These are phyloP conservation scores for Penicillium rolfsii DNA, from an alignment of 2,329 filamentous ascomycete species.

Conservation along the genomic window DNA sequence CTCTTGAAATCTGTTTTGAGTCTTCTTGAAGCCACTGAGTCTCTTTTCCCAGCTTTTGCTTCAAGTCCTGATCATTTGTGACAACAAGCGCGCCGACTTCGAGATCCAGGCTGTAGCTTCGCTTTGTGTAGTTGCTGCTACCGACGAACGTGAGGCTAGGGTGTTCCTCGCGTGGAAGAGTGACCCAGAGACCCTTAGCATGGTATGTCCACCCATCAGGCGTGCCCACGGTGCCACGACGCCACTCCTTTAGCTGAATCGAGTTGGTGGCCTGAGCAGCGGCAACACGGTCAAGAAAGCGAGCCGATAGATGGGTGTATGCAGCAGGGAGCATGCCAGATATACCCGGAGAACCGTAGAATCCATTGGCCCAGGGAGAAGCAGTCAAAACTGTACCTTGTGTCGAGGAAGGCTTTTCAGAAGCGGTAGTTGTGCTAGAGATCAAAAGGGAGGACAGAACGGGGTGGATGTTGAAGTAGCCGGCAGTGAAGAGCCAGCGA, in stretches of 20 bases:
- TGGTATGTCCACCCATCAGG: constrained; percentile 95
- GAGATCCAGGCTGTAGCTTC: constrained; percentile 88
- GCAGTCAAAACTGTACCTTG: constrained; percentile 87
- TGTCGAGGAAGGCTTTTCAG: constrained; percentile 37
- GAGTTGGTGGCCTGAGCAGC: constrained; percentile 57
- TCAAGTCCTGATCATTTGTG: constrained; percentile 73
- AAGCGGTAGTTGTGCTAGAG: constrained; percentile 59
- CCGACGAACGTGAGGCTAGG: constrained; percentile 84
- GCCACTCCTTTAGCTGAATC: constrained; percentile 85
- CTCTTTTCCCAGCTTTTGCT: constrained; percentile 74
- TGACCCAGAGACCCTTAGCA: constrained; percentile 93
- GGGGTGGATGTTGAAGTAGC: constrained; percentile 96
- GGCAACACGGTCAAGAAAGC: constrained; percentile 71
- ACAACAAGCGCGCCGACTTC: constrained; percentile 87
- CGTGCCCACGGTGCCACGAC: constrained; percentile 75
- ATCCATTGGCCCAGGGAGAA: constrained; percentile 91
- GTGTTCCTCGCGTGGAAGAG: constrained; percentile 59
- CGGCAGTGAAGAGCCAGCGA: constrained; percentile 94
- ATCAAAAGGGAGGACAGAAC: constrained; percentile 80
- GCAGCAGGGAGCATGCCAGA: constrained; percentile 89
- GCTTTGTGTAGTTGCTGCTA: constrained; percentile 92
- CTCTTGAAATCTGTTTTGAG: constrained; percentile 67
- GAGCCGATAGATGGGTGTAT: constrained; percentile 83
- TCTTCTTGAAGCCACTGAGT: constrained; percentile 78
- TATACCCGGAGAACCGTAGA: constrained; percentile 84